Base-by-base conservation (phyloP, 768 basidiomycete genomes). In the Tricholoma hemisulphureum region DNA sequence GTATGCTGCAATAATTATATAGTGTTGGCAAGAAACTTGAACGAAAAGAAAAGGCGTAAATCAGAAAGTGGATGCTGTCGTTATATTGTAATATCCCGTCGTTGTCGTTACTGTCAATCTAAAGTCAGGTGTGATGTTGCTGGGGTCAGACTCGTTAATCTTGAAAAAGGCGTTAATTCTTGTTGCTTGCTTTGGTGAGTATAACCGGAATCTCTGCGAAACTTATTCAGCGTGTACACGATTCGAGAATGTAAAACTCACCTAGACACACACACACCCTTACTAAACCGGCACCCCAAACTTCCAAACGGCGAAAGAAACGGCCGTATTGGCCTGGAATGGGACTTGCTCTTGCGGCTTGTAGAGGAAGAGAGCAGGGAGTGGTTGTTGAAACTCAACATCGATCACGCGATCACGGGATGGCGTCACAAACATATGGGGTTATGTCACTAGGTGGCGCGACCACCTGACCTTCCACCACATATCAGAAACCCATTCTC, bases 91-190 rank as follows among this genome's bases (percentile, higher is more conserved):
- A 53, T 31, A 50, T 46, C 39, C 43, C 18, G 58, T 65, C 57
- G 57, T 59, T 24, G 55, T 55, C 50, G 52, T 59, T 57, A 51
- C 46, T 24, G 31, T 28, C 18, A 21, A 23, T 10, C 9, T 53
- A n/a, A n/a, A n/a, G 23, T 23, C 51, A 28, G 41, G 51, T n/a
- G n/a, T n/a, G n/a, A 43, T 62, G 37, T 59, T 51, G 57, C 55
- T 55, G 60, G 57, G 21, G 52, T 37, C 34, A 64, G 64, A 62
- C 57, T 67, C 63, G 67, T 69, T 41, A 67, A 58, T 53, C 60
- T 48, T 31, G 55, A 57, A 23, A 58, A 62, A 61, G 54, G 62
- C 69, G 69, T 70, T 65, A 67, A 63, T 65, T 64, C 46, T 64
- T 64, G 61, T 63, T 26, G 56, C 16, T 63, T 26, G 56, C 16